Evolutionary conservation across 306 rosid species (phyloP), one percentile per base, ranked within the genome.

Genomic region (Oxytropis ochrocephala): DNA sequence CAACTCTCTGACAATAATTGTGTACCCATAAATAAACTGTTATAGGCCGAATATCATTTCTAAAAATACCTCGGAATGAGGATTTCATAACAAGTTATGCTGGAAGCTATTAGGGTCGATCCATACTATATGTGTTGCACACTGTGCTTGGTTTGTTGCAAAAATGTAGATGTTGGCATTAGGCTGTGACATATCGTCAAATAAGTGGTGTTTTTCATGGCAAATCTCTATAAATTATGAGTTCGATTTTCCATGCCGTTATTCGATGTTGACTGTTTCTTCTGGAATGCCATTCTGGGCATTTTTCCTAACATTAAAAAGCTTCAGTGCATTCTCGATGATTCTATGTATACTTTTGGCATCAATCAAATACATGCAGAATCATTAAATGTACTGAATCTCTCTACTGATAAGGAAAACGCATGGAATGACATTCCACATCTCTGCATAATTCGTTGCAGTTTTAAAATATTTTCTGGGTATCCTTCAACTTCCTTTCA

Each of bases 141-240:
- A 11, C 58, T 59, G 44, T 53, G 59, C 57, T 71, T 58, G 58
- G 50, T 14, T 77, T 49, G 46, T 43, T 57, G 70, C 70, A 50
- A 51, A 38, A 73, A 33, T 71, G 60, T 64, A 14, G 38, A 30
- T 17, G 18, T 33, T 64, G 55, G 27, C 21, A 64, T 13, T 63
- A 51, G 35, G 46, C 27, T 73, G 36, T 67, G 69, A 66, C 69
- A 60, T 55, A 39, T 68, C 61, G 35, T 56, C 27, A 71, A 62
- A 67, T 11, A 38, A 53, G 44, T 59, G 35, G 43, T 19, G 24
- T 32, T 64, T 43, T 50, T 36, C 21, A 9, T 30, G 64, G 39
- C 19, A 18, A 63, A 44, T 32, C 10, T 54, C 18, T 61, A 33
- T 62, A 30, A 72, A 54, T 46, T 68, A 12, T 1, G 13, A 51